Percentiles rank a stretch among this genome's conserved stretches.
phyloP scores from a whole-genome alignment of 257 asterid genomes.

The Solanum tarapatanum region DNA sequence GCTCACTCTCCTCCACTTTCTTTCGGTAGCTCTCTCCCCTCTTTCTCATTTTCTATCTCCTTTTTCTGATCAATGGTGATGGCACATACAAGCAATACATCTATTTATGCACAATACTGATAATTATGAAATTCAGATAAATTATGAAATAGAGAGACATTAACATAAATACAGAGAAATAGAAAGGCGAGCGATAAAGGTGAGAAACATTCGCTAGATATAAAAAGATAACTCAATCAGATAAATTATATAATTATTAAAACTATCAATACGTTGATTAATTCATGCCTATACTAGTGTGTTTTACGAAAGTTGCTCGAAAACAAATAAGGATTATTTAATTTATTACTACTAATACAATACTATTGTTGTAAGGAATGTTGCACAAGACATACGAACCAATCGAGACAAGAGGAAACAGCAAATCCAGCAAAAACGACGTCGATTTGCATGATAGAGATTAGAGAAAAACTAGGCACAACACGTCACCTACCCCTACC shows the following conservation, averaged over 20 bases:
- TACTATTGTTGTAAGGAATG: not conserved
- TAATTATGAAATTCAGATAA: too few species aligned
- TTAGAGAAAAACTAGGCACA: not conserved
- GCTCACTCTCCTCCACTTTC: not conserved
- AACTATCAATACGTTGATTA: not conserved
- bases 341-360: not conserved
- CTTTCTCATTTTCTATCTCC: not conserved
- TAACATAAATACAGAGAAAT: not conserved
- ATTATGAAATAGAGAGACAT: not conserved
- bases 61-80: not conserved
- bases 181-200: too few species aligned
- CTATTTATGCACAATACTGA: too few species aligned
- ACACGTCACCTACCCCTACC: not conserved
- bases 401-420: not conserved
- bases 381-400: not conserved
- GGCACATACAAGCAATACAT: not conserved
- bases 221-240: not conserved
- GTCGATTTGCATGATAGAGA: not conserved
- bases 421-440: not conserved
- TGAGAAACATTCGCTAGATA: fast-evolving
- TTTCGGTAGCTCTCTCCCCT: not conserved
- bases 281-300: not conserved
- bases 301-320: not conserved
- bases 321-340: not conserved
- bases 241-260: not conserved